Evolutionary conservation across 75 land plant species (phyloP).

Genomic region (Pseudotsuga menziesii): DNA sequence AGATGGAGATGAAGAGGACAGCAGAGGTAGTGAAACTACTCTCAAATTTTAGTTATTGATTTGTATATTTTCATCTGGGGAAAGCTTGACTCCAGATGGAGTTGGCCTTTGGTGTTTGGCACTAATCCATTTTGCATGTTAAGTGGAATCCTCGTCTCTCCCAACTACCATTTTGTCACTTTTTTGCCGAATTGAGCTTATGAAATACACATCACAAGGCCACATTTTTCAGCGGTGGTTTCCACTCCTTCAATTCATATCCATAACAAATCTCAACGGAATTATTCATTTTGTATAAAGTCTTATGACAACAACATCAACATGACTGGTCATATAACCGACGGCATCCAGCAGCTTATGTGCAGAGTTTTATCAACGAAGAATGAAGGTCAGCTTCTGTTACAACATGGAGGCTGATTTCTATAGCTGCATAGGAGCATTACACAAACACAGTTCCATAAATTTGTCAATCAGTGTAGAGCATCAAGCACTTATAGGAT

Average conservation of each 20-base stretch:
- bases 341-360: not conserved
- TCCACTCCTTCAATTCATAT: not conserved
- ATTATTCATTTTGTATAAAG: constrained; percentile 9
- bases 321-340: constrained; percentile 6
- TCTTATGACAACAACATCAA: constrained; percentile 2
- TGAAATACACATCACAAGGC: not conserved
- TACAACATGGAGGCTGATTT: not conserved
- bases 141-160: not conserved
- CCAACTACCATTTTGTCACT: constrained; percentile 8
- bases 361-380: not conserved
- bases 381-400: not conserved
- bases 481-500: not conserved
- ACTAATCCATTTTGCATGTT: not conserved
- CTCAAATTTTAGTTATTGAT: constrained; percentile 35
- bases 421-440: not conserved
- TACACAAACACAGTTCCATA: not conserved
- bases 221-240: constrained; percentile 11
- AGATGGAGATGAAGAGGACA: constrained; percentile 40
- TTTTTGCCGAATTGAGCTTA: not conserved
- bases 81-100: not conserved
- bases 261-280: constrained; percentile 7
- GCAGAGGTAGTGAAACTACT: constrained; percentile 50
- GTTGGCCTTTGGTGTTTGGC: not conserved
- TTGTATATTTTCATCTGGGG: not conserved
- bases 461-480: not conserved